Percentiles rank a stretch among this genome's conserved stretches.
Evolutionary conservation across 768 basidiomycete genomes (phyloP).

Genomic region (Lactarius hengduanensis): DNA sequence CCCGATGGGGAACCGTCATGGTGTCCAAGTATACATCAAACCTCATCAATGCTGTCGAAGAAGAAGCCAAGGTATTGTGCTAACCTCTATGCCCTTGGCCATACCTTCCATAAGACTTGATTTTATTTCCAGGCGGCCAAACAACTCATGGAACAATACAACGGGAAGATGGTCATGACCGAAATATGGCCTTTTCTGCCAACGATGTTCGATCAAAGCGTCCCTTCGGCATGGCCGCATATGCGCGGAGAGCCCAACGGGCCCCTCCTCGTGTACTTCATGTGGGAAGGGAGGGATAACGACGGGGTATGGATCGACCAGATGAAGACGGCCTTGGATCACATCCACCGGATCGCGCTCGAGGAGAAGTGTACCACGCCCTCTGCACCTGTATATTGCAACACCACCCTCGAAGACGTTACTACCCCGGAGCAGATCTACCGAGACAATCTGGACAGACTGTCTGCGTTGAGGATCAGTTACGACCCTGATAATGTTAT

Average conservation of each 20-base stretch:
- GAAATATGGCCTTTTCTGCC: background rate
- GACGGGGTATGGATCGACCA: background rate
- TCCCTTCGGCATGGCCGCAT: background rate
- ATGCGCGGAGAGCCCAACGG: background rate
- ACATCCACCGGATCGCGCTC: background rate
- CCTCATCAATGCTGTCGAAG: background rate
- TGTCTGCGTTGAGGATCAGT: background rate
- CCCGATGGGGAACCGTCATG: background rate
- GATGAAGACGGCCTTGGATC: background rate
- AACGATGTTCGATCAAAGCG: background rate
- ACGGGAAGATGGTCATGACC: background rate
- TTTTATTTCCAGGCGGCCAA: background rate
- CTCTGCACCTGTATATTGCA: background rate
- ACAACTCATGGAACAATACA: background rate
- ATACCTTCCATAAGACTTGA: background rate
- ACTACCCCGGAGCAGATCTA: background rate
- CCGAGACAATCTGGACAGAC: background rate
- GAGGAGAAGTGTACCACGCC: background rate
- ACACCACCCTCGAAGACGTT: background rate
- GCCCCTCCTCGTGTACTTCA: background rate
- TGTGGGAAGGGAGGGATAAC: background rate
- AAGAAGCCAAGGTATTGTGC: background rate
- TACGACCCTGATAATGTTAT: background rate
- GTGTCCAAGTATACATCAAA: background rate
- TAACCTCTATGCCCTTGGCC: no score